Base-by-base conservation (phyloP, 1,284 basidiomycete genomes). In the Marasmius sp. region DNA sequence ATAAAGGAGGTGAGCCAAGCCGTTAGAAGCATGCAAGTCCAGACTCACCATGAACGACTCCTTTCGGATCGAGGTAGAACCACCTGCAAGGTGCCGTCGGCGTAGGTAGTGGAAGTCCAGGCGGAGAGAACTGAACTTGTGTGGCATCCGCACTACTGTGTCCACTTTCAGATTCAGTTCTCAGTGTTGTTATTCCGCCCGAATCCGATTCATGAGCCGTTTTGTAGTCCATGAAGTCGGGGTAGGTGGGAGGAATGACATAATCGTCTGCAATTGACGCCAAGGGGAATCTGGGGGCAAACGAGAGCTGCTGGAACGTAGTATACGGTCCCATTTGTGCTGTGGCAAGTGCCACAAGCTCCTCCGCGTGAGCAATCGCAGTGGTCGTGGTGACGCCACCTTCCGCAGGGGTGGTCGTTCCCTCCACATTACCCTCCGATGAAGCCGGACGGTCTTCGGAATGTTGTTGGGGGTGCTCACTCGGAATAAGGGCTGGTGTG, bases 241-340 rank as follows among this genome's bases (percentile, higher is more conserved):
- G 81, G 72, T 95, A 95, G 62, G 92, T 93, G 0, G 93, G 93
- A 27, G 93, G 93, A 61, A 95, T 95, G 62, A 92, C 84, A 74
- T 92, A 95, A 50, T 94, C 91, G 69, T 94, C 91, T 16, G 93
- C 89, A 59, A 95, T 91, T 1, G 89, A 84, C n/a, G 89, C 89
- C 60, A 94, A 79, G 16, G 93, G 93, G 68, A 95, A 92, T 61
- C 83, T 87, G 9, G 93, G 93, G 8, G 93, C 84, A 70, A 93
- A 94, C 6, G 81, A 82, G 6, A 95, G 78, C 74, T 95, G 93
- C 70, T 94, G 93, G 77, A 95, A 94, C 3, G 92, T 94, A 12
- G 91, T 92, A 71, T 94, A 95, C 36, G 92, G 86, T 27, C 91
- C 89, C 74, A 87, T 83, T 61, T 88, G 86, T 9, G 88, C 83